Conservation (phyloP, 495 filamentous ascomycete genomes). For the Amniculicola lignicola region DNA sequence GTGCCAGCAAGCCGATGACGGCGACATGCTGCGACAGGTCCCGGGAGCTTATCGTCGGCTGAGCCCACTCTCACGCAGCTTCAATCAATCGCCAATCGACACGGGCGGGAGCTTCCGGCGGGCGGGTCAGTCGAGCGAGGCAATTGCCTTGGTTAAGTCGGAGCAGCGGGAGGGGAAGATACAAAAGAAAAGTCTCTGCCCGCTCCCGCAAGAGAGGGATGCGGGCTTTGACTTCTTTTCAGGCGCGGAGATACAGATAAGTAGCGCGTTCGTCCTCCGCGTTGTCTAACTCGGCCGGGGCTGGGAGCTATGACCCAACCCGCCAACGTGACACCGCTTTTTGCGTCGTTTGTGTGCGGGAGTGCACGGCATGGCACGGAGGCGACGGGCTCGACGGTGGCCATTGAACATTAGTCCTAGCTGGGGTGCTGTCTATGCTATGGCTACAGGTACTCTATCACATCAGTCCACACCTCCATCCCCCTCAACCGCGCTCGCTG, state of each 20-base stretch:
- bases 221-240: no score
- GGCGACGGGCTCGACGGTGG: neutral
- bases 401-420: neutral
- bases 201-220: no score
- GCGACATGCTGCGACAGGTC: conserved; percentile 9
- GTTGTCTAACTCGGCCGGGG: neutral
- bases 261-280: no score
- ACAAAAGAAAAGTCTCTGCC: no score
- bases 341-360: neutral
- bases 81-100: no score
- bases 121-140: no score
- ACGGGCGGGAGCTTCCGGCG: no score
- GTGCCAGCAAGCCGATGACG: conserved; percentile 25
- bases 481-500: conserved; percentile 69
- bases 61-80: conserved; percentile 20
- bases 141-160: no score
- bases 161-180: no score
- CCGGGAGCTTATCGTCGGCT: conserved; percentile 26
- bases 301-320: neutral
- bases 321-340: conserved; percentile 10
- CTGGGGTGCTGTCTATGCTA: neutral
- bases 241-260: no score
- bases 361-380: neutral
- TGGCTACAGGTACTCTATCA: no score
- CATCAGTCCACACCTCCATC: neutral